Evolutionary conservation across 2,329 filamentous ascomycete species (phyloP).

Genomic region (Ascochyta clinopodiicola): DNA sequence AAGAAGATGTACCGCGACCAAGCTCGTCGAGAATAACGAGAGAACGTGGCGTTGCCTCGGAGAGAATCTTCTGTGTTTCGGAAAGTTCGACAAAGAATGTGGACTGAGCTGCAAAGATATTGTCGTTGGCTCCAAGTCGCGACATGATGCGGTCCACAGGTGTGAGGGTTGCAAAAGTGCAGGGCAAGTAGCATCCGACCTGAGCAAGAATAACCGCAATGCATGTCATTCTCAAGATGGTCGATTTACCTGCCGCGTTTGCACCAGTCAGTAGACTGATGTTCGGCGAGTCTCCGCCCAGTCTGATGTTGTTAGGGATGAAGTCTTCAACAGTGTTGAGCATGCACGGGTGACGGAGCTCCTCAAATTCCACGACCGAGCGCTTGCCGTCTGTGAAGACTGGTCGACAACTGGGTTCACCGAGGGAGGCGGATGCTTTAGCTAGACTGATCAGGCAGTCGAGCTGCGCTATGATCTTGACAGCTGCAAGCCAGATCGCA

Average conservation of each 20-base stretch:
- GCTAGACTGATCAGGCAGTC: slow-evolving; percentile 95
- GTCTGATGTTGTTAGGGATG: slow-evolving; percentile 90
- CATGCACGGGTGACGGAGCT: slow-evolving; percentile 95
- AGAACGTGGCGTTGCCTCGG: slow-evolving; percentile 90
- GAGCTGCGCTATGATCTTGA: slow-evolving; percentile 87
- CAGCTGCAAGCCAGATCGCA: slow-evolving; percentile 82
- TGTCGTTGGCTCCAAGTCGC: slow-evolving; percentile 94
- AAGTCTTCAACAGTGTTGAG: slow-evolving; percentile 88
- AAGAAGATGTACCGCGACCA: slow-evolving; percentile 90
- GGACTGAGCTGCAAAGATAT: slow-evolving; percentile 96
- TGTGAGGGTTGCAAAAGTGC: slow-evolving; percentile 79
- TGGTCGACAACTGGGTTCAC: slow-evolving; percentile 86
- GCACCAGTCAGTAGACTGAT: slow-evolving; percentile 93
- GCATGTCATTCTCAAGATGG: slow-evolving; percentile 94
- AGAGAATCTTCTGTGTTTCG: slow-evolving; percentile 96
- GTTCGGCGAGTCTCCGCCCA: slow-evolving; percentile 81
- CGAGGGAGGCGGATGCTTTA: slow-evolving; percentile 82
- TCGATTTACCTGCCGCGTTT: slow-evolving; percentile 97
- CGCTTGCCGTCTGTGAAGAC: slow-evolving; percentile 84
- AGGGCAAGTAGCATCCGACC: slow-evolving; percentile 91
- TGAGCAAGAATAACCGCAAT: slow-evolving; percentile 97
- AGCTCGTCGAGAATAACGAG: slow-evolving; percentile 97
- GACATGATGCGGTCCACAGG: slow-evolving; percentile 99
- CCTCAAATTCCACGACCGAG: slow-evolving; percentile 87
- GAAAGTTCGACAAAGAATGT: slow-evolving; percentile 98